phyloP scores from a whole-genome alignment of 2,329 filamentous ascomycete species.

The Venturia asperata region DNA sequence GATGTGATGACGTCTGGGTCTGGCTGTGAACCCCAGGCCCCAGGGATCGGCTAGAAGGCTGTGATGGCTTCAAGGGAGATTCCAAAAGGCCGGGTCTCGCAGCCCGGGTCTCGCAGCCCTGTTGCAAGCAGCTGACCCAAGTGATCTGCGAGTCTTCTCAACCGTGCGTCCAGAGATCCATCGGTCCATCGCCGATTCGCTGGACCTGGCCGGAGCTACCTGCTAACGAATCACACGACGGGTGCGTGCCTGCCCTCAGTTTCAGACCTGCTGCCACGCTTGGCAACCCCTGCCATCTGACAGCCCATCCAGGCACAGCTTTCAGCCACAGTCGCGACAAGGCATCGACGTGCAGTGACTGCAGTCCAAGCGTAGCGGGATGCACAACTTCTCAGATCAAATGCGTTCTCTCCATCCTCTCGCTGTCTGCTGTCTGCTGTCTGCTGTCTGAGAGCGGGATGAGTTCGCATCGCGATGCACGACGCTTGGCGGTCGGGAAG shows the following conservation, averaged over 20 bases:
- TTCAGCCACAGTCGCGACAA: too few relatives aligned
- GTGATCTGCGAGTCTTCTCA: constrained; percentile 2
- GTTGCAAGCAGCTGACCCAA: not conserved
- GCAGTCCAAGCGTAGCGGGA: not conserved
- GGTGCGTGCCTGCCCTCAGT: not conserved
- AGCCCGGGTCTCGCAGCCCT: not conserved
- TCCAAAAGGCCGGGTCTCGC: not conserved
- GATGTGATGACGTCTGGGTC: not conserved
- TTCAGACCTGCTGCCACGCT: constrained; percentile 11
- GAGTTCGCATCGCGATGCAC: not conserved
- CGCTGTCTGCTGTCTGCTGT: not conserved
- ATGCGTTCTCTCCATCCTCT: not conserved
- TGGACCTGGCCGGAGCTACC: not conserved
- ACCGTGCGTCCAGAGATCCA: not conserved
- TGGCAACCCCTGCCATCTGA: not conserved
- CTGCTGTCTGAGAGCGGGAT: not conserved
- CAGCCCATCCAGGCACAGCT: too few relatives aligned
- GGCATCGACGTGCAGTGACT: too few relatives aligned
- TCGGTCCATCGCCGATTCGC: constrained; percentile 12
- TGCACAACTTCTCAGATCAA: not conserved
- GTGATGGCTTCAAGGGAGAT: not conserved
- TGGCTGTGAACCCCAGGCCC: not conserved
- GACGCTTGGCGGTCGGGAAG: not conserved
- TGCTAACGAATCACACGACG: constrained; percentile 5
- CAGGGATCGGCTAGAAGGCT: constrained; percentile 7